Conservation (phyloP, 257 asterid genomes). For the Penstemon eatonii region DNA sequence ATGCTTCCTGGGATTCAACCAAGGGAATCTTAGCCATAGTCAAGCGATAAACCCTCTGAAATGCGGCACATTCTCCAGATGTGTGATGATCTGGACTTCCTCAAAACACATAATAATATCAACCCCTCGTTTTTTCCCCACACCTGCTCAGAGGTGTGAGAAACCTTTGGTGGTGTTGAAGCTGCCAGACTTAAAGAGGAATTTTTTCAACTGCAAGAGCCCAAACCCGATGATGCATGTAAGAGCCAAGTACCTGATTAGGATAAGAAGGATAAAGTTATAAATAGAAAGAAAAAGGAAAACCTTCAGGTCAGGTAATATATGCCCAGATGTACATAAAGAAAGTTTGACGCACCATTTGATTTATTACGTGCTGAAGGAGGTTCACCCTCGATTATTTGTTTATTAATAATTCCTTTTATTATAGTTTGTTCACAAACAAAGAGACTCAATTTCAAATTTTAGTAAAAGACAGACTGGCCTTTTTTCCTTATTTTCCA, state of each 20-base stretch:
- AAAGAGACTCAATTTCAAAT: background rate
- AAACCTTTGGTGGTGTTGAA: conserved; percentile 54
- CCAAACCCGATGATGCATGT: conserved; percentile 40
- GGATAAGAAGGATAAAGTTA: conserved; percentile 15
- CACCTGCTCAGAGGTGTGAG: conserved; percentile 97
- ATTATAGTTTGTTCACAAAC: background rate
- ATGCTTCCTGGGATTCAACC: conserved; percentile 31
- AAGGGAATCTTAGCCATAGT: conserved; percentile 83
- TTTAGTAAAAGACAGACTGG: background rate
- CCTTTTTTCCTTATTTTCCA: background rate
- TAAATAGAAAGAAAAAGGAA: conserved; percentile 28
- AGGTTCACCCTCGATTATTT: background rate
- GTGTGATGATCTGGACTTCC: conserved; percentile 87
- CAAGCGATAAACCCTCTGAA: conserved; percentile 83
- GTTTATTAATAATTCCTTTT: background rate
- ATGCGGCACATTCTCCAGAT: conserved; percentile 96
- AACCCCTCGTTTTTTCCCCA: conserved; percentile 70
- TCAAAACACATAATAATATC: conserved; percentile 53
- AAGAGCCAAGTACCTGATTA: conserved; percentile 64
- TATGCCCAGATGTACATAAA: background rate
- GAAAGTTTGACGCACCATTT: background rate
- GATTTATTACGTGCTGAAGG: background rate
- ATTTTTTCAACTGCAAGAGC: conserved; percentile 42
- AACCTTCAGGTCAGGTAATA: background rate
- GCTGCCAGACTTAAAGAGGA: conserved; percentile 96